Conservation (phyloP, 2,329 filamentous ascomycete species). For the Coniochaeta sp. region DNA sequence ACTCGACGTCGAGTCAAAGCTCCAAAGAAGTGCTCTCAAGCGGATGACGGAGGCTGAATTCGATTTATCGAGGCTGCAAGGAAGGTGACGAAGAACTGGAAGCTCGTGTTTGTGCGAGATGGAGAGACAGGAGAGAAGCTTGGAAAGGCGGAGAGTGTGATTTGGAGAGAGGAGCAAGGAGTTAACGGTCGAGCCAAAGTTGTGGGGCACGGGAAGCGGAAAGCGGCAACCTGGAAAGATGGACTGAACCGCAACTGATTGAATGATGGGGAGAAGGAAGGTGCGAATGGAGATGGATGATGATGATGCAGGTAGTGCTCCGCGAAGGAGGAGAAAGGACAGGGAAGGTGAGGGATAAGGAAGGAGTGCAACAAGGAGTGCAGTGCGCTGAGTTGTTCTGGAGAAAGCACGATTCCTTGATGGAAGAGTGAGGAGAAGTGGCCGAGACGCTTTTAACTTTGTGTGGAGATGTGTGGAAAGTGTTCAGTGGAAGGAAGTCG, state of each 20-base stretch:
- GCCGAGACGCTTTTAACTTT: background rate
- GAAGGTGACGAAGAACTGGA: conserved; percentile 7
- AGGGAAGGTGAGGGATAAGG: background rate
- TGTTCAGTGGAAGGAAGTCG: too few species aligned
- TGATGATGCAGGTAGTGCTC: background rate
- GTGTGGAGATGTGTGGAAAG: background rate
- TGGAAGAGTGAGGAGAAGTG: background rate
- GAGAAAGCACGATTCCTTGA: background rate
- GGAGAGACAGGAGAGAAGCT: conserved; percentile 10
- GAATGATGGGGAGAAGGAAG: background rate
- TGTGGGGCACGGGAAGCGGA: conserved; percentile 8
- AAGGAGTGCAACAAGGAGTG: conserved; percentile 2
- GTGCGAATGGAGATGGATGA: too few species aligned
- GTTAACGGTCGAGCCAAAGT: conserved; percentile 17
- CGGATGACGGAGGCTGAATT: background rate
- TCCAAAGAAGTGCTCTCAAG: background rate
- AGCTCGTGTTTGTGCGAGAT: conserved; percentile 7
- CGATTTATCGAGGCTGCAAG: background rate
- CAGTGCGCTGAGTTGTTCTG: background rate
- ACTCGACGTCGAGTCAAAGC: background rate
- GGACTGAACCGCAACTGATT: too few species aligned
- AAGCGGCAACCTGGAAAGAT: conserved; percentile 8
- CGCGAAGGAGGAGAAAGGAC: background rate
- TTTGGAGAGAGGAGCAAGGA: conserved; percentile 12
- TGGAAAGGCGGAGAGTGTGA: conserved; percentile 12